A percentile compares a stretch with the other conserved stretches of the same genome.
Evolutionary conservation across 768 basidiomycete genomes (phyloP).

Genomic region (Pleurotus salmoneostramineus): DNA sequence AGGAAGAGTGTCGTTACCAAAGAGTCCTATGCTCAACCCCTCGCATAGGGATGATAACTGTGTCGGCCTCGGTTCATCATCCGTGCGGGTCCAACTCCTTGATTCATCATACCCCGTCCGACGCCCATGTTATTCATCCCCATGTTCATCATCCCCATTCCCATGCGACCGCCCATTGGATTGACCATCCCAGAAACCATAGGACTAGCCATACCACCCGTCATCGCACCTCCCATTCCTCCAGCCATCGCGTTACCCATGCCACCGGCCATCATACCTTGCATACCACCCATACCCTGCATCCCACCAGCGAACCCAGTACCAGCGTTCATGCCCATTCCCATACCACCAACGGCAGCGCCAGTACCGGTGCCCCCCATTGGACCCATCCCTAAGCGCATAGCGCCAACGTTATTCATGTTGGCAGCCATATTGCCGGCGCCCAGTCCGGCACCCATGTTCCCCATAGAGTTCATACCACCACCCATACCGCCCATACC

Average conservation of each 20-base stretch:
- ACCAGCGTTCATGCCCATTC: conserved; percentile 2
- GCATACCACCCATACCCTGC: neutral
- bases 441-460: neutral
- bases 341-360: neutral
- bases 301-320: neutral
- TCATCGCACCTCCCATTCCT: conserved; percentile 3
- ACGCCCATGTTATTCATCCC: conserved; percentile 1
- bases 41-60: conserved; percentile 1
- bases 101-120: conserved; percentile 6
- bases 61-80: conserved; percentile 7
- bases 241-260: conserved; percentile 3
- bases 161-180: conserved; percentile 1
- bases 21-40: neutral
- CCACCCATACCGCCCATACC: conserved; percentile 9
- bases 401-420: conserved; percentile 1
- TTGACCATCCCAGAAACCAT: conserved; percentile 5
- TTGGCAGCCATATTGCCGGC: neutral
- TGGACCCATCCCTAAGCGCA: conserved; percentile 5
- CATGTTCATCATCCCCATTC: conserved; percentile 7
- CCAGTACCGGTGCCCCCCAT: neutral
- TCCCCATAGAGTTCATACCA: neutral
- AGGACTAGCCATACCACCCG: conserved; percentile 3
- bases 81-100: conserved; percentile 3
- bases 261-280: conserved; percentile 2
- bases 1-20: neutral